phyloP scores from a whole-genome alignment of 2,329 filamentous ascomycete genomes.

The Cryoendolithus antarcticus region DNA sequence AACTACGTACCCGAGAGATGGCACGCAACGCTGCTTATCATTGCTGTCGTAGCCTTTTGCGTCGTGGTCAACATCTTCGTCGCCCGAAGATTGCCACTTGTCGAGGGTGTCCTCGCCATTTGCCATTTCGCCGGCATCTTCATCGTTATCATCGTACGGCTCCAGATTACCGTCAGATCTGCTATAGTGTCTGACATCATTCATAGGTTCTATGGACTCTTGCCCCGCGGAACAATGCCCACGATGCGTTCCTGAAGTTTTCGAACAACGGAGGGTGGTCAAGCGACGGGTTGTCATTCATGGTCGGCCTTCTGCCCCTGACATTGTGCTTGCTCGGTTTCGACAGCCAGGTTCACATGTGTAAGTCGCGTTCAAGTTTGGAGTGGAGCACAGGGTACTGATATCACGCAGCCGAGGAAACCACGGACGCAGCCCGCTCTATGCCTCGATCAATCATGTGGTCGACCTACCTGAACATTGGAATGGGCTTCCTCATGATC shows the following conservation, averaged over 20 bases:
- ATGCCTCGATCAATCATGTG: constrained; percentile 16
- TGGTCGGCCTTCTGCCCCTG: constrained; percentile 9
- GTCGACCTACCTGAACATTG: constrained; percentile 7
- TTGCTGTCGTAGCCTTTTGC: constrained; percentile 12
- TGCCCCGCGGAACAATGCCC: constrained; percentile 28
- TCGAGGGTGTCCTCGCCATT: constrained; percentile 37
- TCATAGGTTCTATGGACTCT: constrained; percentile 13
- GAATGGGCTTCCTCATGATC: constrained; percentile 8
- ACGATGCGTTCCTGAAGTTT: constrained; percentile 31
- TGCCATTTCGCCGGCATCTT: constrained; percentile 40
- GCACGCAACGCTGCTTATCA: constrained; percentile 15
- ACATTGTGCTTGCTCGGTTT: constrained; percentile 12
- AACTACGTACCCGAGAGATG: constrained; percentile 10
- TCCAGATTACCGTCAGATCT: not conserved
- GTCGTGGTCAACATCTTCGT: constrained; percentile 31
- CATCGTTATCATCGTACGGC: constrained; percentile 25
- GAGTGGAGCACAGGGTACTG: not conserved
- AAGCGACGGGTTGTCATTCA: constrained; percentile 9
- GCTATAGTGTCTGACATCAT: not conserved
- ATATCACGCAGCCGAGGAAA: constrained; percentile 13
- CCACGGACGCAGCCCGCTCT: constrained; percentile 10
- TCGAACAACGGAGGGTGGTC: constrained; percentile 11
- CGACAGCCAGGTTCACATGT: constrained; percentile 12
- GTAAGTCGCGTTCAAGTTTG: not conserved
- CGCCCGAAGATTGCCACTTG: constrained; percentile 30